Conservation (phyloP, 192 early-diverging fungal species). For the Coemansia furcata region DNA sequence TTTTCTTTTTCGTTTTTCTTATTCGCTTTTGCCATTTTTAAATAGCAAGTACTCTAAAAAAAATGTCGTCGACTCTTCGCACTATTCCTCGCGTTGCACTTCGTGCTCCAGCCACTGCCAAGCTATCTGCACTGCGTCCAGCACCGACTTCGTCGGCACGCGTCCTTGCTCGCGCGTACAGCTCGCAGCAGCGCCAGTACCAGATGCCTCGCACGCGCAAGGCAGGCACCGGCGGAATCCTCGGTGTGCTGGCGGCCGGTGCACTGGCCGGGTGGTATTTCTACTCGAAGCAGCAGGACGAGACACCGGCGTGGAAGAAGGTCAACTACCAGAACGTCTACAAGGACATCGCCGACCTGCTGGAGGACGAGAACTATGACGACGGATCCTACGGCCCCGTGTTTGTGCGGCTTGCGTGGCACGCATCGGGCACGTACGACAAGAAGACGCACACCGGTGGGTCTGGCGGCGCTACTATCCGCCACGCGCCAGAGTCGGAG, state of each 20-base stretch:
- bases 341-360: conserved; percentile 72
- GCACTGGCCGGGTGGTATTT: conserved; percentile 57
- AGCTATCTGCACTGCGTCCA: conserved; percentile 6
- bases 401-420: conserved; percentile 83
- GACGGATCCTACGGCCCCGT: conserved; percentile 79
- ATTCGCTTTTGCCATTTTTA: neutral
- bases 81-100: conserved; percentile 15
- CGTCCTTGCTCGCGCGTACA: conserved; percentile 17
- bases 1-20: neutral
- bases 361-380: conserved; percentile 75
- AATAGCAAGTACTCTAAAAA: conserved; percentile 2
- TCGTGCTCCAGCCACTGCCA: neutral
- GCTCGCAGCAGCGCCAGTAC: conserved; percentile 22
- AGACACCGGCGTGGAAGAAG: conserved; percentile 49
- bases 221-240: conserved; percentile 23
- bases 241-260: conserved; percentile 50
- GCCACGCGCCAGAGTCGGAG: conserved; percentile 60
- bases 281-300: conserved; percentile 20
- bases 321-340: conserved; percentile 71
- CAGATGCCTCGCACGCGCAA: conserved; percentile 33
- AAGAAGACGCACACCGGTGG: conserved; percentile 67
- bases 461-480: conserved; percentile 75
- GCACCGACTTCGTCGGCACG: neutral
- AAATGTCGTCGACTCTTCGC: conserved; percentile 35
- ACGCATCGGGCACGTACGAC: conserved; percentile 78